phyloP scores from a whole-genome alignment of 108 stramenopile genomes.

The Fragilaria radians region DNA sequence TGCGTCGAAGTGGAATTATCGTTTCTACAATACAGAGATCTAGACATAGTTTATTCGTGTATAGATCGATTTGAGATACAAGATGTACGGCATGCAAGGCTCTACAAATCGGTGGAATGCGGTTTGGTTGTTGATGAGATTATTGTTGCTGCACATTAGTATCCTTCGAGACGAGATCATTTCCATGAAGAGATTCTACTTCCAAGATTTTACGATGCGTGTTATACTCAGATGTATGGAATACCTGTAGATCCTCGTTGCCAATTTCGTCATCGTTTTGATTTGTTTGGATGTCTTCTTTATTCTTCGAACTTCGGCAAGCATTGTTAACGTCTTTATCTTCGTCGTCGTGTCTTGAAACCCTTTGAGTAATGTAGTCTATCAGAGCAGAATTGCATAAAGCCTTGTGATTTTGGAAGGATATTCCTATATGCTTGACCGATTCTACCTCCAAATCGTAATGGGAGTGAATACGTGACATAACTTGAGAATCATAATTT shows the following conservation, averaged over 20 bases:
- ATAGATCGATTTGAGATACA: background rate
- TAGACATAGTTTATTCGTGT: background rate
- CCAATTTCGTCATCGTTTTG: background rate
- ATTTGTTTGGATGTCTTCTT: background rate
- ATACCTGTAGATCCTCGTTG: background rate
- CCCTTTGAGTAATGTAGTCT: background rate
- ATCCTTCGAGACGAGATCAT: background rate
- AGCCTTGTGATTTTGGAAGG: too few relatives aligned
- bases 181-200: too few relatives aligned
- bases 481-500: too few relatives aligned
- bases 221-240: background rate
- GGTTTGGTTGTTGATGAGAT: background rate
- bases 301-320: background rate
- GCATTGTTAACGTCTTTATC: background rate
- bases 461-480: too few relatives aligned
- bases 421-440: too few relatives aligned
- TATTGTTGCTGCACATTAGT: background rate
- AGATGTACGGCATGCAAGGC: background rate
- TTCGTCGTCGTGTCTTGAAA: background rate
- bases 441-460: too few relatives aligned
- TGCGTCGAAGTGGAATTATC: background rate
- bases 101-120: background rate
- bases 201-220: background rate
- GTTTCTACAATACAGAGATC: background rate
- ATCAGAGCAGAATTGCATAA: background rate